A percentile compares a stretch with the other conserved stretches of the same genome.
phyloP scores from a whole-genome alignment of 345 rosid genomes.

The Eucalyptus pauciflora region DNA sequence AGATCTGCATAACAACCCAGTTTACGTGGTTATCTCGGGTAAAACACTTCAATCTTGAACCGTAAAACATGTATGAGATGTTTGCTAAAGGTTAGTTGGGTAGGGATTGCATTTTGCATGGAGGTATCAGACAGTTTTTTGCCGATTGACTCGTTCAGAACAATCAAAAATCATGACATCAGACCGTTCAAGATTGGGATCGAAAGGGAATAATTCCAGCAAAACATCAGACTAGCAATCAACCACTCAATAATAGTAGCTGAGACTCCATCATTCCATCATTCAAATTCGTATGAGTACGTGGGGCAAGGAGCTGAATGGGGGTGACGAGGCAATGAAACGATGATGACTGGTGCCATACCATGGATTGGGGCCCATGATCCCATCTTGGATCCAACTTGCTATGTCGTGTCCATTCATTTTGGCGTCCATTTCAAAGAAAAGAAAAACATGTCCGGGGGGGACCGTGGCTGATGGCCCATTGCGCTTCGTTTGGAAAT shows the following conservation, averaged over 20 bases:
- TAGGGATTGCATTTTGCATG: not conserved
- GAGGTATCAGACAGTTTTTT: not conserved
- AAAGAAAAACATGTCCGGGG: not conserved
- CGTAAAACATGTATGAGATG: not conserved
- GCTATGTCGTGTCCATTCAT: not conserved
- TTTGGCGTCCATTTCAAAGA: not conserved
- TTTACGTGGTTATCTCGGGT: accelerated
- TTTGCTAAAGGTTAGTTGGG: not conserved
- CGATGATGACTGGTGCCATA: not conserved
- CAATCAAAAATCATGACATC: not conserved
- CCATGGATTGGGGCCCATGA: not conserved
- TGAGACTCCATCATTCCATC: not conserved
- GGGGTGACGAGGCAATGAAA: not conserved
- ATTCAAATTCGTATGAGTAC: not conserved
- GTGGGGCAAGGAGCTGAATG: not conserved
- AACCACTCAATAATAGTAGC: not conserved
- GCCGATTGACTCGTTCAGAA: not conserved
- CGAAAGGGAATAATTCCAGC: not conserved
- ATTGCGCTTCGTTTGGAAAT: not conserved
- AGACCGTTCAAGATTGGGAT: not conserved
- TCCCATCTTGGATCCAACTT: not conserved
- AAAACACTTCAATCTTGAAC: not conserved
- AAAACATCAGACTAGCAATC: not conserved
- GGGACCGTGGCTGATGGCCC: not conserved
- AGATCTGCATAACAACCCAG: not conserved